phyloP scores from a whole-genome alignment of 1,284 basidiomycete genomes.

The Cutaneotrichosporon dermatis region DNA sequence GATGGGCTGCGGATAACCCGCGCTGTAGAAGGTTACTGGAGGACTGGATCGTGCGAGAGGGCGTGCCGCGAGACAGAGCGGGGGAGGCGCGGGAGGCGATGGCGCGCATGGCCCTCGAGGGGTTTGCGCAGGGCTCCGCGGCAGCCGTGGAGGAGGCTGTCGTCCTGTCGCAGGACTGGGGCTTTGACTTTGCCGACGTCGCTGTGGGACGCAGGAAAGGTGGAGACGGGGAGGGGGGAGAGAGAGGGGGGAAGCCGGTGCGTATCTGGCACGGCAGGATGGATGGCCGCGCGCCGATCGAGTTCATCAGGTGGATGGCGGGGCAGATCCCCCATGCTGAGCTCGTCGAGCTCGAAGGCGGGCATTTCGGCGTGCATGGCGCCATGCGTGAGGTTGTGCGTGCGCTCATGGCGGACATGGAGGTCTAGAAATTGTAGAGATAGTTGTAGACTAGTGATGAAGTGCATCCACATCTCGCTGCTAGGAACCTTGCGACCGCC shows the following conservation, averaged over 20 bases:
- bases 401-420: background rate
- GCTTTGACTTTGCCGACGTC: background rate
- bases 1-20: background rate
- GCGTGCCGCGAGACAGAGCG: background rate
- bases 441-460: too few relatives aligned
- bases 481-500: too few relatives aligned
- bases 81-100: background rate
- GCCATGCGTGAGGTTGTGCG: background rate
- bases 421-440: too few relatives aligned
- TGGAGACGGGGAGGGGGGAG: too few relatives aligned
- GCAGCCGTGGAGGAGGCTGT: constrained; percentile 8
- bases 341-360: constrained; percentile 2
- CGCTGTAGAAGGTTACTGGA: background rate
- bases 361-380: constrained; percentile 10
- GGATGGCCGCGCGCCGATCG: constrained; percentile 8
- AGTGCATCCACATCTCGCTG: too few relatives aligned
- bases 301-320: constrained; percentile 8
- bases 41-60: background rate
- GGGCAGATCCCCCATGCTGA: constrained; percentile 4
- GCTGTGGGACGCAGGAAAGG: too few relatives aligned
- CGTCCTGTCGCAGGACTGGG: constrained; percentile 12
- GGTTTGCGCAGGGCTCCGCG: constrained; percentile 6
- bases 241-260: background rate
- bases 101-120: constrained; percentile 1
- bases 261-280: constrained; percentile 10